These are phyloP conservation scores for Asparagopsis taxiformis DNA, from an alignment of 31 red algal species.

Conservation along the genomic window DNA sequence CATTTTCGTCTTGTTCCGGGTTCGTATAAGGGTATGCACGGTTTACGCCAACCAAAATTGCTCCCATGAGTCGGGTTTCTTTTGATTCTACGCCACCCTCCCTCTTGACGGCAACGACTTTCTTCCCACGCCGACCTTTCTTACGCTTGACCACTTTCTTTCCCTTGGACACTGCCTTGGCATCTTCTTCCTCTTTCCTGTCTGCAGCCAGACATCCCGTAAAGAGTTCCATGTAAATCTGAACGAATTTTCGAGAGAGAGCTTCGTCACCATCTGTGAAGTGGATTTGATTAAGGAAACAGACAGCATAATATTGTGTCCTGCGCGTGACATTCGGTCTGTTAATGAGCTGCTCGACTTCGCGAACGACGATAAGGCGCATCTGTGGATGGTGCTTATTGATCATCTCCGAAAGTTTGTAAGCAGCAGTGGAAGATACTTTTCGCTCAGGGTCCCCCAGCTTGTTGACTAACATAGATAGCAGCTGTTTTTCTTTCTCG, in stretches of 20 bases:
- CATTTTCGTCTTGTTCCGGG: conserved; percentile 52
- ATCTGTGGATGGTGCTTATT: conserved; percentile 84
- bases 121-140: conserved; percentile 16
- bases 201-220: conserved; percentile 29
- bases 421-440: conserved; percentile 64
- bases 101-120: conserved; percentile 1
- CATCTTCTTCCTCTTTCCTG: background rate
- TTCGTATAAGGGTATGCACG: conserved; percentile 77
- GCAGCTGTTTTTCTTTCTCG: conserved; percentile 76
- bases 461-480: conserved; percentile 86
- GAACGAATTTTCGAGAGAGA: conserved; percentile 52
- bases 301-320: conserved; percentile 72
- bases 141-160: conserved; percentile 24
- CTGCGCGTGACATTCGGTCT: conserved; percentile 42
- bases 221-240: conserved; percentile 79
- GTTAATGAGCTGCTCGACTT: conserved; percentile 55
- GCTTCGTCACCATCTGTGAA: conserved; percentile 41
- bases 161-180: conserved; percentile 19
- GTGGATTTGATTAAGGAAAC: conserved; percentile 66
- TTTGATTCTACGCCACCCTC: conserved; percentile 14
- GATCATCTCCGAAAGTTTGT: conserved; percentile 72
- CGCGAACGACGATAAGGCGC: conserved; percentile 67
- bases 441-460: conserved; percentile 81
- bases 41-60: conserved; percentile 61
- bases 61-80: conserved; percentile 58